Conservation (phyloP, 768 basidiomycete genomes). For the Leccinum disarticulatum region DNA sequence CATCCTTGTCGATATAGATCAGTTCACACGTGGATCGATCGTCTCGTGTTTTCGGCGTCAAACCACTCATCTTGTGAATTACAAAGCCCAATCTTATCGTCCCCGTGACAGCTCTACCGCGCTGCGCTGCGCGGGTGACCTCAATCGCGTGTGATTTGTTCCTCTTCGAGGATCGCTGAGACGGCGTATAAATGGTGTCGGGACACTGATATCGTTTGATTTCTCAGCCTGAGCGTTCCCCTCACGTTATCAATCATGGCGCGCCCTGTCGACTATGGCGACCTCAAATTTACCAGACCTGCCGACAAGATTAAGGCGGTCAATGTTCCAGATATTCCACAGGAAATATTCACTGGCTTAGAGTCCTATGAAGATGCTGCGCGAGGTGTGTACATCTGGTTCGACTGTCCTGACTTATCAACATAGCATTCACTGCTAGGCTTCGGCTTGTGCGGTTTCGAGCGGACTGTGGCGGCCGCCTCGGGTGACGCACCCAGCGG, state of each 20-base stretch:
- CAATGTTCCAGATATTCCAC: constrained; percentile 33
- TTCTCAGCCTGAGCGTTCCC: neutral
- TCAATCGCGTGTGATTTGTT: constrained; percentile 2
- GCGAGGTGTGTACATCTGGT: constrained; percentile 24
- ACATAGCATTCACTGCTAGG: constrained; percentile 16
- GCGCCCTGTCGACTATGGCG: constrained; percentile 28
- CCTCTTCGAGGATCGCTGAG: neutral
- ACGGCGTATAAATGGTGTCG: constrained; percentile 5
- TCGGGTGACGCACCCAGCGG: constrained; percentile 16
- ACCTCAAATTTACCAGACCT: constrained; percentile 37
- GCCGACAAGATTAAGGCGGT: constrained; percentile 41
- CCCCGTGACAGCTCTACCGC: neutral
- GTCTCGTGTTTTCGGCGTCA: constrained; percentile 4
- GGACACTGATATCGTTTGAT: neutral
- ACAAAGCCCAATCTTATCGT: constrained; percentile 10
- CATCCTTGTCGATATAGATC: constrained; percentile 5
- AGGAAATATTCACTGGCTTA: constrained; percentile 37
- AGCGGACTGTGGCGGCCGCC: constrained; percentile 16
- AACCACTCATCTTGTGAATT: neutral
- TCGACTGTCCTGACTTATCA: neutral
- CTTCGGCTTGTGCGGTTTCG: constrained; percentile 30
- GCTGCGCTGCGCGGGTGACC: neutral
- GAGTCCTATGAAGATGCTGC: constrained; percentile 40
- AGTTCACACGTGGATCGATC: neutral
- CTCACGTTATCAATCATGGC: constrained; percentile 16